Percentiles rank a stretch among this genome's conserved stretches.
Conservation (phyloP, 176 grass and related monocot species). For the Neostapfia colusana region DNA sequence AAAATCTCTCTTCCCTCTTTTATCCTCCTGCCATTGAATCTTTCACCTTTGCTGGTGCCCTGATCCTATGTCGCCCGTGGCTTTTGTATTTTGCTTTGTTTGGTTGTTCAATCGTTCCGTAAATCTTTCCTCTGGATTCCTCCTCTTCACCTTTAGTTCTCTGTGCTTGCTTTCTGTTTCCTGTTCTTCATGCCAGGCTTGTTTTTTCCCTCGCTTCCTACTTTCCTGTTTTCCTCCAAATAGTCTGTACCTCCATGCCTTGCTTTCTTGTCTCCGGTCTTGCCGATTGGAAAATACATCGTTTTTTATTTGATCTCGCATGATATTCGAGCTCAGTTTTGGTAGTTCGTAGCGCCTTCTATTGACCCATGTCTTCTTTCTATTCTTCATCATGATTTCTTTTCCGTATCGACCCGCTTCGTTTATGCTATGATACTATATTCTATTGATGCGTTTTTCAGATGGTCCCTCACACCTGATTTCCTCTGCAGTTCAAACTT, state of each 20-base stretch:
- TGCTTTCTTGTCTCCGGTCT: not conserved
- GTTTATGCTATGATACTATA: not conserved
- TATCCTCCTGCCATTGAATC: not conserved
- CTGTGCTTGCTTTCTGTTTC: not conserved
- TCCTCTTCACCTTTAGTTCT: not conserved
- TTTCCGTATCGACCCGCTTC: conserved; percentile 6
- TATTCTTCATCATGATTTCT: not conserved
- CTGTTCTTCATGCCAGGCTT: not conserved
- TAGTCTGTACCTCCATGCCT: not conserved
- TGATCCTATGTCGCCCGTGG: not conserved
- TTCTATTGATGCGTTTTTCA: conserved; percentile 6
- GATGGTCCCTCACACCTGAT: conserved; percentile 48
- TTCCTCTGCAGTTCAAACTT: conserved; percentile 52
- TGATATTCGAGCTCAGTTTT: not conserved
- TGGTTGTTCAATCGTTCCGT: not conserved
- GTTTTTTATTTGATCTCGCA: conserved; percentile 9
- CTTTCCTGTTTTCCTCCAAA: not conserved
- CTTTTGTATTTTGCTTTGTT: not conserved
- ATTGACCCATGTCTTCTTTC: not conserved
- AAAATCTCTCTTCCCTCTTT: conserved; percentile 4
- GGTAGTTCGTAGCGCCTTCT: not conserved
- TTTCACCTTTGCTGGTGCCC: not conserved
- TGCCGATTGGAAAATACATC: not conserved
- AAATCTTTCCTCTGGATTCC: not conserved
- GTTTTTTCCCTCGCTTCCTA: not conserved